Evolutionary conservation across 352 stramenopile species (phyloP).

Genomic region (Phytophthora hybrid): DNA sequence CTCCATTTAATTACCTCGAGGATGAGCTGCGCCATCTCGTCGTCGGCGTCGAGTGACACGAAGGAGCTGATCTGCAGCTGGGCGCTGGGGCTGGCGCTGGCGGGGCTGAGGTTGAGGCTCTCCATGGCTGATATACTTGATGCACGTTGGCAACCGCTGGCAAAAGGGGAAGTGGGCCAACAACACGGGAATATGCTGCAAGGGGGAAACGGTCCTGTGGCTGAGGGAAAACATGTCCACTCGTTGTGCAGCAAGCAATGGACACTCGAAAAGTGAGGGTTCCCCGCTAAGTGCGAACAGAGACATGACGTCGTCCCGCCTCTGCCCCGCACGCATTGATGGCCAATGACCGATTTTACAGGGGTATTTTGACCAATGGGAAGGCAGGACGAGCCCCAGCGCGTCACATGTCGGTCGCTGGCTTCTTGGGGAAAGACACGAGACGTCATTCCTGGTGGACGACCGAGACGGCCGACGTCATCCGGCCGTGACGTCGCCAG

Average conservation of each 20-base stretch:
- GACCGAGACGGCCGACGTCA: constrained; percentile 25
- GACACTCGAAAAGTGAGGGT: constrained; percentile 35
- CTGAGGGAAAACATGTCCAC: constrained; percentile 33
- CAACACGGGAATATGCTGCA: constrained; percentile 8
- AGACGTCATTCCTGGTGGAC: constrained; percentile 31
- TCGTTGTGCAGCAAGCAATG: constrained; percentile 22
- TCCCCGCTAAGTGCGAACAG: constrained; percentile 29
- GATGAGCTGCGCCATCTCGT: constrained; percentile 82
- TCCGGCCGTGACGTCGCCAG: constrained; percentile 15
- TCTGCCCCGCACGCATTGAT: not conserved
- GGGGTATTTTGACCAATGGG: constrained; percentile 20
- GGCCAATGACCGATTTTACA: not conserved
- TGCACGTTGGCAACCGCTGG: constrained; percentile 17
- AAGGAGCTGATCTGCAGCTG: constrained; percentile 84
- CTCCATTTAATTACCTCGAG: constrained; percentile 59
- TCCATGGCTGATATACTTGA: constrained; percentile 42
- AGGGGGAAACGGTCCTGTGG: constrained; percentile 20
- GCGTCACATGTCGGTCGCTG: constrained; percentile 21
- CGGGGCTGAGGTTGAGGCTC: constrained; percentile 15
- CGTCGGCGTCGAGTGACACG: constrained; percentile 72
- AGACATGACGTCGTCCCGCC: constrained; percentile 34
- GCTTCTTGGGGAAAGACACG: constrained; percentile 28
- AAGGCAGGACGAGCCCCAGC: not conserved
- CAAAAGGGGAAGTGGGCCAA: constrained; percentile 31
- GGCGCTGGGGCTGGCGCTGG: constrained; percentile 32